These are phyloP conservation scores for Cicer judaicum DNA, from an alignment of 306 rosid genomes.

Conservation along the genomic window DNA sequence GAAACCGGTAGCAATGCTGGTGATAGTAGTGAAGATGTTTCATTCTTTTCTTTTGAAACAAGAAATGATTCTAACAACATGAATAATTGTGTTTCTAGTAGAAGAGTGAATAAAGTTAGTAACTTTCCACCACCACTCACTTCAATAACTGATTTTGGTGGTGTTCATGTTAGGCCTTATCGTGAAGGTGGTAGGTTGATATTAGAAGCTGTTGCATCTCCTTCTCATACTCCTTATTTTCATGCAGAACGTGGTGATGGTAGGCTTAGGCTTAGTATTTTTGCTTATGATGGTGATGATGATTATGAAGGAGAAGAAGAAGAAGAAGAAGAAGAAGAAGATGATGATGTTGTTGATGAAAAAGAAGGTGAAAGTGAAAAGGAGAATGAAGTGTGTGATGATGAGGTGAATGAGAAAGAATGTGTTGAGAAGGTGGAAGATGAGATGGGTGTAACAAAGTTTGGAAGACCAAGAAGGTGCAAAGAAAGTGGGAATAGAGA, in stretches of 20 bases:
- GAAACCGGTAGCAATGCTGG: conserved; percentile 74
- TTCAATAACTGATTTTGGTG: conserved; percentile 60
- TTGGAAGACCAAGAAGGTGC: conserved; percentile 62
- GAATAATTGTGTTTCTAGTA: conserved; percentile 23
- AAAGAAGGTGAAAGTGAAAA: conserved; percentile 7
- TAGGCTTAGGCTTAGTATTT: conserved; percentile 62
- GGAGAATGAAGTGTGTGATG: conserved; percentile 35
- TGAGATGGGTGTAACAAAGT: conserved; percentile 51
- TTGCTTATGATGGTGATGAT: conserved; percentile 32
- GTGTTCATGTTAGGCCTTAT: conserved; percentile 63
- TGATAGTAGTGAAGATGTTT: conserved; percentile 46
- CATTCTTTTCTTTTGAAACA: conserved; percentile 21
- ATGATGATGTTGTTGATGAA: neutral
- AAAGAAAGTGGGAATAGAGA: conserved; percentile 66
- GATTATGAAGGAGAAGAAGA: conserved; percentile 1
- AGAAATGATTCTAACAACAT: neutral
- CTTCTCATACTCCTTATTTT: conserved; percentile 52
- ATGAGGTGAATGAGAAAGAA: conserved; percentile 50
- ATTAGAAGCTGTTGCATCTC: conserved; percentile 56
- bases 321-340: neutral
- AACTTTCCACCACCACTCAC: conserved; percentile 82
- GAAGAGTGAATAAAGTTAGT: conserved; percentile 34
- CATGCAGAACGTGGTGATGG: conserved; percentile 71
- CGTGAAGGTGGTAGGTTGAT: conserved; percentile 82
- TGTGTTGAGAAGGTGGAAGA: conserved; percentile 48